Conservation (phyloP, 1,284 basidiomycete species). For the Sporisorium scitamineum region DNA sequence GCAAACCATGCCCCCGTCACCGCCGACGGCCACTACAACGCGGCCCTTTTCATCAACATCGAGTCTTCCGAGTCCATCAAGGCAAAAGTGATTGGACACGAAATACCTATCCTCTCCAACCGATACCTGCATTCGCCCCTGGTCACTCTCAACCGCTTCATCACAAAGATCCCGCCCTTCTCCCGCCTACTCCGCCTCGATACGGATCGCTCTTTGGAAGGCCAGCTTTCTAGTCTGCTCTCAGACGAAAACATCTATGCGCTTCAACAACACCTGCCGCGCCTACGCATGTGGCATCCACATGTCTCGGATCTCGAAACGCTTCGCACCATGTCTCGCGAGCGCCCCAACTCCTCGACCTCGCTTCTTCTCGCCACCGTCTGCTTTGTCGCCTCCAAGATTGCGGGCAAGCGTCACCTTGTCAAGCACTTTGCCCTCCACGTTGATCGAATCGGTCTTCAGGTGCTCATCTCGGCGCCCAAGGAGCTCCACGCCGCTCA, state of each 20-base stretch:
- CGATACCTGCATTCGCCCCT: constrained; percentile 15
- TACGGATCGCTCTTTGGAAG: constrained; percentile 20
- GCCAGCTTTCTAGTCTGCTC: constrained; percentile 18
- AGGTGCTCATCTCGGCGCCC: constrained; percentile 34
- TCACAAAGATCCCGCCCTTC: constrained; percentile 23
- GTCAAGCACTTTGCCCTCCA: constrained; percentile 22
- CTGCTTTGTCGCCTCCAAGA: constrained; percentile 30
- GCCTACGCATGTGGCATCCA: constrained; percentile 36
- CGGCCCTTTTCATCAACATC: constrained; percentile 25
- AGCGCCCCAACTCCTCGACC: constrained; percentile 15
- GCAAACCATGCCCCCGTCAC: not conserved
- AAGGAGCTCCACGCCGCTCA: constrained; percentile 31
- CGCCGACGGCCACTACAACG: constrained; percentile 12
- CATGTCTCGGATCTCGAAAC: constrained; percentile 19
- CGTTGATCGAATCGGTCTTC: constrained; percentile 36
- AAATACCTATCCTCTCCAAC: constrained; percentile 9
- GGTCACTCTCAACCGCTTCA: constrained; percentile 30
- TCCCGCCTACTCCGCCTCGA: constrained; percentile 21
- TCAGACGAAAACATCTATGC: constrained; percentile 25
- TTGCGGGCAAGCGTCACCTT: constrained; percentile 18
- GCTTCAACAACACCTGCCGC: constrained; percentile 13
- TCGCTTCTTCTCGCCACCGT: constrained; percentile 25
- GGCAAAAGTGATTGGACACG: not conserved
- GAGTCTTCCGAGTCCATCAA: not conserved
- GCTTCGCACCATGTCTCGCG: constrained; percentile 5